A percentile compares a stretch with the other conserved stretches of the same genome.
These are phyloP conservation scores for Hypoxylon intermedium DNA, from an alignment of 495 filamentous ascomycete species.

Conservation along the genomic window DNA sequence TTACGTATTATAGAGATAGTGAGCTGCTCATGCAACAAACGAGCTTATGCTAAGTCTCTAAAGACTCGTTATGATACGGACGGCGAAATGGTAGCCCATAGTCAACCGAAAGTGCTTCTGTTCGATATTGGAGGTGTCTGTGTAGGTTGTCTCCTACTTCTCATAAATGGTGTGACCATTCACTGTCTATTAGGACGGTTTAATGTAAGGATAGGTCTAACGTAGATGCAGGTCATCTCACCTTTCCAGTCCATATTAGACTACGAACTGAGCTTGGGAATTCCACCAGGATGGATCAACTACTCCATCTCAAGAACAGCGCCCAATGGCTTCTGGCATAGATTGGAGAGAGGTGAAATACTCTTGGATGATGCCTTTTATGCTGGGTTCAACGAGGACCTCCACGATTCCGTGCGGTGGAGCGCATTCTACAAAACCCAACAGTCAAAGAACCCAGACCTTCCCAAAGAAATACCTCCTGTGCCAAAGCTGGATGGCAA, in stretches of 20 bases:
- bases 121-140: constrained; percentile 98
- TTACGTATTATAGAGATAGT: too few species aligned
- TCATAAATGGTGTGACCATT: neutral
- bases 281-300: constrained; percentile 90
- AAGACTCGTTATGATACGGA: too few species aligned
- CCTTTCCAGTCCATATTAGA: constrained; percentile 91
- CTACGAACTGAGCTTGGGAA: constrained; percentile 76
- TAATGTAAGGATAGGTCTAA: constrained; percentile 19
- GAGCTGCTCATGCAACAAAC: too few species aligned
- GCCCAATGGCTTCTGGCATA: constrained; percentile 88
- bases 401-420: constrained; percentile 73
- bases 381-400: constrained; percentile 73
- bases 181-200: neutral
- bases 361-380: constrained; percentile 77
- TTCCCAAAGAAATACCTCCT: constrained; percentile 59
- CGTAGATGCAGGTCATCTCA: constrained; percentile 73
- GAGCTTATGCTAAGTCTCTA: constrained; percentile 17
- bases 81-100: constrained; percentile 43
- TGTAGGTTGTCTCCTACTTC: constrained; percentile 62
- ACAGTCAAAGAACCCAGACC: constrained; percentile 44
- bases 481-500: constrained; percentile 79
- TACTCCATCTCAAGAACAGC: constrained; percentile 78
- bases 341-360: constrained; percentile 77
- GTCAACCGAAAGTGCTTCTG: constrained; percentile 76
- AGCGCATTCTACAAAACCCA: constrained; percentile 50